Conservation (phyloP, 768 basidiomycete species). For the Gelatoporia subvermispora region DNA sequence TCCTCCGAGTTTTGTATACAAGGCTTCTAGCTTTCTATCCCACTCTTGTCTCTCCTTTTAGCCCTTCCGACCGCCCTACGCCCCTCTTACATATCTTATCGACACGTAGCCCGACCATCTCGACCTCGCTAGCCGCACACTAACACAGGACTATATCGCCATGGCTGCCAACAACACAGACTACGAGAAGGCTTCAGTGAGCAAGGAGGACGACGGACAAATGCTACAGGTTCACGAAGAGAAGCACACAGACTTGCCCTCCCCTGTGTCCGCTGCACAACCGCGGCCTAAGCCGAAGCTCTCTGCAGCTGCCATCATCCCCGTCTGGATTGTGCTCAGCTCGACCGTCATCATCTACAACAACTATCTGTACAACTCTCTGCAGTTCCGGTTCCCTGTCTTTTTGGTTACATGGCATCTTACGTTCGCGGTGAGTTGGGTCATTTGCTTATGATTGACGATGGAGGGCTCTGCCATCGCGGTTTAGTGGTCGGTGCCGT, state of each 20-base stretch:
- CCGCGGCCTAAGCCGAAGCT: slow-evolving; percentile 45
- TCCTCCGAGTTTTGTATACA: too few species aligned
- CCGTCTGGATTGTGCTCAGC: slow-evolving; percentile 88
- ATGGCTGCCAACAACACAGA: slow-evolving; percentile 2
- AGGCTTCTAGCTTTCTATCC: neutral
- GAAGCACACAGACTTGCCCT: slow-evolving; percentile 37
- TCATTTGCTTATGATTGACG: neutral
- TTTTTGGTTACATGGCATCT: slow-evolving; percentile 90
- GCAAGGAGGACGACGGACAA: neutral
- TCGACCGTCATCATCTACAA: slow-evolving; percentile 95
- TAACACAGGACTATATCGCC: neutral
- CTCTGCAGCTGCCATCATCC: slow-evolving; percentile 71
- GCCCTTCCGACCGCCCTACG: neutral
- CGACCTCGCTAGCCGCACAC: neutral
- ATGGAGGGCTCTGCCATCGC: too few species aligned
- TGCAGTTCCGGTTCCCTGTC: slow-evolving; percentile 85
- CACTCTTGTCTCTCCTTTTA: slow-evolving; percentile 1
- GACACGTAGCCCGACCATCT: neutral
- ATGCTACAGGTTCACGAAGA: slow-evolving; percentile 25
- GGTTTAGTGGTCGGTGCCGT: too few species aligned
- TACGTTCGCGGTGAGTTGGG: slow-evolving; percentile 48
- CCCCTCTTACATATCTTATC: neutral
- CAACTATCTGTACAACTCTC: slow-evolving; percentile 81
- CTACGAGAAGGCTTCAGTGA: neutral
- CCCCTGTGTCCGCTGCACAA: slow-evolving; percentile 44